Base-by-base conservation (phyloP, 2,329 filamentous ascomycete species). In the Corynespora cassiicola region DNA sequence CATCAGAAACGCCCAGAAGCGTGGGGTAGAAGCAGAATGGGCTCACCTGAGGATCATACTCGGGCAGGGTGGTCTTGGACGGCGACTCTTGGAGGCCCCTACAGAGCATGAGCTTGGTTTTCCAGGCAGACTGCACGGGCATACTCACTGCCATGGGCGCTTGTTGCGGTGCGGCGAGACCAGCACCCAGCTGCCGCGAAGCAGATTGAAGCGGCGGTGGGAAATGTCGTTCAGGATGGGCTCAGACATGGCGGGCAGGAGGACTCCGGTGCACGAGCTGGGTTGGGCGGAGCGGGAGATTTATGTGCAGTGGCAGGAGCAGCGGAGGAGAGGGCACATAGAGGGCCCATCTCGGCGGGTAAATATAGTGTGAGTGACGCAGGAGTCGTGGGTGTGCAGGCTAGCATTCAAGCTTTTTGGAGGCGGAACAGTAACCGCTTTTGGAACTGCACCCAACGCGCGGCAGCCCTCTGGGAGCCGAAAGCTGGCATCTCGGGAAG, bases 81-180 rank as follows among this genome's bases (percentile, higher is more conserved):
- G 75, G 65, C 23, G 67, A 66, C 50, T 78, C 75, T 52, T 77
- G 71, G 50, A 75, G 67, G 24, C 75, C 75, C 61, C 70, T 73
- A 42, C 36, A 50, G 28, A 17, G 20, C 35, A n/a, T 43, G 12
- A 37, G 19, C 18, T 36, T 25, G 7, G 9, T 18, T 4, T 40
- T 25, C 6, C 19, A 9, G 30, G 5, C 15, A 5, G 16, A 6
- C 17, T 15, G 18, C 7, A 31, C 9, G 6, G 16, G 29, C 23
- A n/a, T 22, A 47, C 88, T 81, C 76, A 95, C 89, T 96, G 94
- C 94, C 94, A 99, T 61, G 94, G 94, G 51, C 94, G 82, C 80
- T 97, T 97, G 36, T 91, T 97, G 38, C 94, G 80, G 71, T 99
- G 94, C 45, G 94, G 94, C 11, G 94, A 97, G 10, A 99, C 94